A percentile compares a stretch with the other conserved stretches of the same genome.
Conservation (phyloP, 805 yeast genomes). For the Lipomyces kockii region DNA sequence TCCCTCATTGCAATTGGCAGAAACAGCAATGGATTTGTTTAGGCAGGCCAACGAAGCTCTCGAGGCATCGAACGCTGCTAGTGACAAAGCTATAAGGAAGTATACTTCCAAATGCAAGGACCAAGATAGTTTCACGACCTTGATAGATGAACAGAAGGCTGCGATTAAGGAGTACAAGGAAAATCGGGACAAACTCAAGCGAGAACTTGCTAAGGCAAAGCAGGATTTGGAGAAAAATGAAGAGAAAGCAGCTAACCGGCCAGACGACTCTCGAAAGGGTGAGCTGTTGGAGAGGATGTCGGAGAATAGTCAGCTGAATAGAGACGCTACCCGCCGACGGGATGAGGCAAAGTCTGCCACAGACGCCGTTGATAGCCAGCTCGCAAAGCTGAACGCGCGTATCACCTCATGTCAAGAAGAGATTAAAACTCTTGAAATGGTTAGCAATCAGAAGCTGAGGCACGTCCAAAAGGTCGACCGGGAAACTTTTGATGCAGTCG, state of each 20-base stretch:
- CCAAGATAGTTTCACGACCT: constrained; percentile 16
- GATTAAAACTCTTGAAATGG: constrained; percentile 6
- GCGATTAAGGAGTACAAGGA: constrained; percentile 7
- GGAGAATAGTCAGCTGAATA: background rate
- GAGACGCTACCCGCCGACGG: background rate
- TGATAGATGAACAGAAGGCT: constrained; percentile 7
- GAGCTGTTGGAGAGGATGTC: background rate
- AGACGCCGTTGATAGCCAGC: background rate
- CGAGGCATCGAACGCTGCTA: constrained; percentile 39
- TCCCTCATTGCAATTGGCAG: constrained; percentile 46
- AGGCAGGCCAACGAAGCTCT: constrained; percentile 47
- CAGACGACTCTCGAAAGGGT: constrained; percentile 3
- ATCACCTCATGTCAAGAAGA: background rate
- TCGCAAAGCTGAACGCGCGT: background rate
- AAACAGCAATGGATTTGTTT: constrained; percentile 43
- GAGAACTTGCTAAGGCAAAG: constrained; percentile 8
- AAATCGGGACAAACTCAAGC: constrained; percentile 49
- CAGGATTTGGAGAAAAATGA: constrained; percentile 10
- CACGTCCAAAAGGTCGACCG: constrained; percentile 38
- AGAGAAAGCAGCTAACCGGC: background rate
- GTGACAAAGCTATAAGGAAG: constrained; percentile 43
- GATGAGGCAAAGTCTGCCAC: background rate
- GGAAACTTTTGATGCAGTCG: constrained; percentile 50
- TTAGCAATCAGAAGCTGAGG: constrained; percentile 10
- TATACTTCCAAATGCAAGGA: background rate